Percentiles rank a stretch among this genome's conserved stretches.
Evolutionary conservation across 108 stramenopile genomes (phyloP).

Genomic region (Nannochloropsis gaditana): DNA sequence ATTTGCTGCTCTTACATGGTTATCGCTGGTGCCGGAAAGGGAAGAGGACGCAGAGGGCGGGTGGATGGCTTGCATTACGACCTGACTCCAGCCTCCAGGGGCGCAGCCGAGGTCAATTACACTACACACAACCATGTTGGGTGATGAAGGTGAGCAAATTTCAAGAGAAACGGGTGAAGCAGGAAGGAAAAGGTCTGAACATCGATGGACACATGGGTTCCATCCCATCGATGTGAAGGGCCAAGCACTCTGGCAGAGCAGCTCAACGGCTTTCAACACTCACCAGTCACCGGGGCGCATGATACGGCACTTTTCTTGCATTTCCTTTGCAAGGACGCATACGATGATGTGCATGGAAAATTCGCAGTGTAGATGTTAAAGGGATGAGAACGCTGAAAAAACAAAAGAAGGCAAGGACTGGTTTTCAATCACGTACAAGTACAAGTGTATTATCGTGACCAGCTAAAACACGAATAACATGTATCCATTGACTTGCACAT

Average conservation of each 20-base stretch:
- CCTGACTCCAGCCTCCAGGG: not conserved
- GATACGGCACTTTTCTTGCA: constrained; percentile 7
- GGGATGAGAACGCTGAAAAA: no score
- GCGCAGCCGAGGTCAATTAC: constrained; percentile 10
- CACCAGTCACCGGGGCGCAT: not conserved
- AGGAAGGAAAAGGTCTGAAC: not conserved
- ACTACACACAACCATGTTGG: not conserved
- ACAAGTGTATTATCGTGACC: no score
- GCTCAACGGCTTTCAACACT: not conserved
- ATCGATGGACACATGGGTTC: not conserved
- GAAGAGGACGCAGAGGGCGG: not conserved
- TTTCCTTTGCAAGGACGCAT: not conserved
- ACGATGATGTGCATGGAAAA: no score
- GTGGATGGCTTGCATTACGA: not conserved
- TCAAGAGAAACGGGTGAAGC: no score
- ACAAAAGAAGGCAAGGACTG: no score
- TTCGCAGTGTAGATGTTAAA: no score
- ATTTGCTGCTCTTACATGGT: not conserved
- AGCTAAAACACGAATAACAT: no score
- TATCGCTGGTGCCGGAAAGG: not conserved
- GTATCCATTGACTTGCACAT: no score
- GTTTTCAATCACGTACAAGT: no score
- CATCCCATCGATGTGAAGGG: no score
- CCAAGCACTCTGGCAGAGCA: no score
- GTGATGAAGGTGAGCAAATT: not conserved